These are phyloP conservation scores for Zygoascus tannicola DNA, from an alignment of 805 yeast species.

Conservation along the genomic window DNA sequence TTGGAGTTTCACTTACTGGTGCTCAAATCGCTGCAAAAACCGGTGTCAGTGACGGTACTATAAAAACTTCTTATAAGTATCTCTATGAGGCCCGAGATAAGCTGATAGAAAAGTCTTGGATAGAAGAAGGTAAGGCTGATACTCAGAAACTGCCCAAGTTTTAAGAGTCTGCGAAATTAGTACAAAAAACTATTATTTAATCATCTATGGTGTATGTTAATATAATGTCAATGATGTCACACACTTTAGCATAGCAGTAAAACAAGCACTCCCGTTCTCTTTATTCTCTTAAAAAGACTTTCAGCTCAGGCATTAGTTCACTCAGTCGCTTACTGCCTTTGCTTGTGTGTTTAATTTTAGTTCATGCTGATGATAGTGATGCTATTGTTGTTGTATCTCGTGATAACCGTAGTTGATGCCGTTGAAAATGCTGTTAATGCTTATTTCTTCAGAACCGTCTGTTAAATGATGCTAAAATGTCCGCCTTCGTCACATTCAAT, in stretches of 20 bases:
- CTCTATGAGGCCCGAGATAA: conserved; percentile 64
- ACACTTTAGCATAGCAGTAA: too few relatives aligned
- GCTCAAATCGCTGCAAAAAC: conserved; percentile 80
- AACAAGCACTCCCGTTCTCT: too few relatives aligned
- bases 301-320: too few relatives aligned
- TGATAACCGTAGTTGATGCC: too few relatives aligned
- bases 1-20: conserved; percentile 67
- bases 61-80: conserved; percentile 80
- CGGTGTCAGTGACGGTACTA: conserved; percentile 96
- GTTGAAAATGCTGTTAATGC: too few relatives aligned
- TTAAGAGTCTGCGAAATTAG: conserved; percentile 7
- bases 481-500: conserved; percentile 43
- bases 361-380: too few relatives aligned
- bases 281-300: too few relatives aligned
- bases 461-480: conserved; percentile 46
- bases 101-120: conserved; percentile 71
- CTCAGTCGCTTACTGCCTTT: too few relatives aligned
- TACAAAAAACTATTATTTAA: not conserved
- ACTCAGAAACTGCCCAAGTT: conserved; percentile 37
- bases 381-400: too few relatives aligned
- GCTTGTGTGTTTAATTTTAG: too few relatives aligned
- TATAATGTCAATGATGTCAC: too few relatives aligned
- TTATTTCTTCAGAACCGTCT: too few relatives aligned
- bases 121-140: conserved; percentile 54
- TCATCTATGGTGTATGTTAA: not conserved